These are phyloP conservation scores for Sordaria brevicollis DNA, from an alignment of 495 filamentous ascomycete species.

Conservation along the genomic window DNA sequence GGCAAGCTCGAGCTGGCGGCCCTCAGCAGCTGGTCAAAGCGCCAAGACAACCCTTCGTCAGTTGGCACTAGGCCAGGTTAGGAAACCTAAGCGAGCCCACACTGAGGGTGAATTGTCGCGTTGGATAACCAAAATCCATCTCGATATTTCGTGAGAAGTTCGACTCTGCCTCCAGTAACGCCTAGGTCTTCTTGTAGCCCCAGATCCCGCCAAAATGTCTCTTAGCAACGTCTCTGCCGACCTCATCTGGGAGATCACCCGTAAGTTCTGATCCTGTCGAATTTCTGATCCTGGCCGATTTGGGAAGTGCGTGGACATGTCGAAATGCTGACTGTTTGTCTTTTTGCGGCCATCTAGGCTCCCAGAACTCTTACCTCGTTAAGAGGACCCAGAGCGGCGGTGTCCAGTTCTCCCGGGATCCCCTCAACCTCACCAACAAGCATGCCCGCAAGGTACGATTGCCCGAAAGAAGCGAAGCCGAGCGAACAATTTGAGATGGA, in stretches of 20 bases:
- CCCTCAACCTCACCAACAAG: constrained; percentile 81
- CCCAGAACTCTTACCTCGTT: constrained; percentile 74
- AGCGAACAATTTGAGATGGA: not conserved
- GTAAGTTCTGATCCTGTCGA: constrained; percentile 42
- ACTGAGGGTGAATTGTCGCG: constrained; percentile 19
- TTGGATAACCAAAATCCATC: constrained; percentile 20
- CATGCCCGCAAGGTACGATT: constrained; percentile 75
- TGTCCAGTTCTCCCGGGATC: constrained; percentile 84
- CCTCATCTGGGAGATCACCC: constrained; percentile 82
- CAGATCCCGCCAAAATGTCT: constrained; percentile 35
- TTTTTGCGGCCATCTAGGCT: constrained; percentile 40
- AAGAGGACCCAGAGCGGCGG: constrained; percentile 71
- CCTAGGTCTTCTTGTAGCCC: constrained; percentile 16
- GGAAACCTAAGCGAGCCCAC: constrained; percentile 36
- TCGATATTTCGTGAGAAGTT: constrained; percentile 15
- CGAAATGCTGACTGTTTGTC: not conserved
- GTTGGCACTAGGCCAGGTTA: constrained; percentile 17
- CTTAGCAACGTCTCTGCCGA: constrained; percentile 63
- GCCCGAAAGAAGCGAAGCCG: not conserved
- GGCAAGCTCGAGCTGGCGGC: not conserved
- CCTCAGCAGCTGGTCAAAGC: not conserved
- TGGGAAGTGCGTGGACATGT: not conserved
- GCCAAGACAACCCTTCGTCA: not conserved
- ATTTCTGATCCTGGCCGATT: not conserved
- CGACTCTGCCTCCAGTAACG: constrained; percentile 14